Conservation (phyloP, 1,284 basidiomycete genomes). For the Hemileia vastatrix region DNA sequence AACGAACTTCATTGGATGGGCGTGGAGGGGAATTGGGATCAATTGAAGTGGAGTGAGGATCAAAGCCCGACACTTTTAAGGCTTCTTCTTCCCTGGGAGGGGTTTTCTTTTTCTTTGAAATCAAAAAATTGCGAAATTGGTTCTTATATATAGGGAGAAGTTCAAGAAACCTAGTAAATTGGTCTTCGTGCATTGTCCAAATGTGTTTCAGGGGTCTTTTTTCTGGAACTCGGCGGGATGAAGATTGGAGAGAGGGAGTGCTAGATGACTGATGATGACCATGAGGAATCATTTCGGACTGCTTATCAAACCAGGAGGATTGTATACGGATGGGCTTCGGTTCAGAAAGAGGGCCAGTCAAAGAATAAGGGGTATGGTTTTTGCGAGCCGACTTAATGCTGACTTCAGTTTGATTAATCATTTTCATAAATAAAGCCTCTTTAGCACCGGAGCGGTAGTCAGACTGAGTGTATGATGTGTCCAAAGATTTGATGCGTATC, state of each 20-base stretch:
- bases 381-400: conserved; percentile 15
- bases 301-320: conserved; percentile 14
- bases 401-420: conserved; percentile 18
- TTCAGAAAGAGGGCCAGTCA: conserved; percentile 2
- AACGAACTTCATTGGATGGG: background rate
- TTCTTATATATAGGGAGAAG: conserved; percentile 3
- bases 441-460: conserved; percentile 19
- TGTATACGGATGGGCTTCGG: conserved; percentile 22
- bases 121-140: conserved; percentile 14
- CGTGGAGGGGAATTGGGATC: background rate
- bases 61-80: too few relatives aligned
- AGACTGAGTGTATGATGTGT: conserved; percentile 12
- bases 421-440: conserved; percentile 11
- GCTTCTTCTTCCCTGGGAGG: too few relatives aligned
- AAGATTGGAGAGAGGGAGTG: background rate
- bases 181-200: conserved; percentile 21
- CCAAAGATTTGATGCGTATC: conserved; percentile 17
- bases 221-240: conserved; percentile 2
- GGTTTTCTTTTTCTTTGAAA: conserved; percentile 10
- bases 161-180: conserved; percentile 17
- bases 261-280: background rate
- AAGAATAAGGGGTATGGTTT: conserved; percentile 4
- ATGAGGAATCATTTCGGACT: background rate
- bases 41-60: too few relatives aligned
- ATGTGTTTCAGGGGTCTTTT: conserved; percentile 18